phyloP scores from a whole-genome alignment of 1,139 yeast genomes.

The Lizanozyma gosingica region DNA sequence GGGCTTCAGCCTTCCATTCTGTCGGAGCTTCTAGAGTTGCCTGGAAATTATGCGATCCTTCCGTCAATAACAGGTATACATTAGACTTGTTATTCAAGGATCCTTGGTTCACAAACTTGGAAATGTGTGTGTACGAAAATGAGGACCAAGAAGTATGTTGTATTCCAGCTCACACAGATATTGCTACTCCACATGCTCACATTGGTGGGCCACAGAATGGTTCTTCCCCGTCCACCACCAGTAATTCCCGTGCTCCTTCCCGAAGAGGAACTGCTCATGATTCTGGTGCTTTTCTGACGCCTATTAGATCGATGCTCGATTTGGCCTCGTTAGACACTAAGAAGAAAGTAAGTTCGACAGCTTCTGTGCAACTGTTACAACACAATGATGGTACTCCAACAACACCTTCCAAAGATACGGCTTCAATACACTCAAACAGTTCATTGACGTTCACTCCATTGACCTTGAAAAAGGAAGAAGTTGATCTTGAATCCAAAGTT shows the following conservation, averaged over 20 bases:
- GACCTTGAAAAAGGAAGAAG: conserved; percentile 6
- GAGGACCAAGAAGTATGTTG: conserved; percentile 39
- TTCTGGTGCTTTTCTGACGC: conserved; percentile 18
- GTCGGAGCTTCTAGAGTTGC: conserved; percentile 59
- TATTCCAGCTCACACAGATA: conserved; percentile 10
- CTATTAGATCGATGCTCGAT: conserved; percentile 35
- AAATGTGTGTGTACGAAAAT: conserved; percentile 52
- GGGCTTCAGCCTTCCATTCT: conserved; percentile 52
- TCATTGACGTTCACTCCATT: conserved; percentile 16
- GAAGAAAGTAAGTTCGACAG: conserved; percentile 1
- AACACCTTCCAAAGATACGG: conserved; percentile 10
- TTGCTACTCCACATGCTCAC: not conserved
- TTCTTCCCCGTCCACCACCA: conserved; percentile 12
- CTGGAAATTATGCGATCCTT: conserved; percentile 69
- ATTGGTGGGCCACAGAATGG: conserved; percentile 13
- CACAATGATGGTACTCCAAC: conserved; percentile 4
- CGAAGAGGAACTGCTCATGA: conserved; percentile 22
- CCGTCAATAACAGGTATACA: conserved; percentile 42
- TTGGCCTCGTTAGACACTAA: conserved; percentile 8
- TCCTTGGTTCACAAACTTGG: conserved; percentile 55
- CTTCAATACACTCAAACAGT: conserved; percentile 19
- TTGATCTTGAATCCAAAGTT: not conserved
- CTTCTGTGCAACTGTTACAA: conserved; percentile 2
- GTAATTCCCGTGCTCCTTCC: conserved; percentile 25
- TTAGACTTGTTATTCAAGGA: conserved; percentile 47